Evolutionary conservation across 2,329 filamentous ascomycete genomes (phyloP), one percentile per base, ranked within the genome.

Genomic region (Trichophyton simii): DNA sequence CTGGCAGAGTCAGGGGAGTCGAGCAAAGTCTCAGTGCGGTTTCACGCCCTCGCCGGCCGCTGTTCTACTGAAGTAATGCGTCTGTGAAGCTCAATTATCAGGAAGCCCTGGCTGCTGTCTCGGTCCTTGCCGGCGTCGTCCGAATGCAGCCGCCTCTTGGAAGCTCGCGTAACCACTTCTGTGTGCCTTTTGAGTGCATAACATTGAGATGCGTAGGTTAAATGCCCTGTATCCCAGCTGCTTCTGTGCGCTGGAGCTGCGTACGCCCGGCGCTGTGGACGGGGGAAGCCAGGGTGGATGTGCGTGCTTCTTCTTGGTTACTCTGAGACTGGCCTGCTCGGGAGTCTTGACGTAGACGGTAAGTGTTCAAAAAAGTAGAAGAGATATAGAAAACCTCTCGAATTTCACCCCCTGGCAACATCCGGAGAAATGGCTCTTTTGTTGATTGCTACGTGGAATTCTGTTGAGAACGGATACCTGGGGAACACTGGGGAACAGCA

Each of bases 141-240:
- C 52, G 52, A 55, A 55, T 55, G n/a, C 52, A 55, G 31, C 52
- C 52, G 52, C 25, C 25, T 55, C 25, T 55, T 36, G 52, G 31
- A 20, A 36, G 31, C 15, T 55, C 28, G 22, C 22, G 41, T 44
- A 44, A 18, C 41, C n/a, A n/a, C 7, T n/a, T 52, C 1, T 52
- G 18, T 28, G 20, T 28, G 7, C 28, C 13, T 54, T 22, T 44
- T 18, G n/a, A 44, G 15, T 42, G 4, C 11, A 13, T 42, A 42
- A n/a, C 5, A 42, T 13, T 42, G 13, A 42, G 13, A 31, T 42
- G 4, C n/a, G n/a, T 44, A 44, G 41, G 6, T 44, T n/a, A 7
- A 31, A 31, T 31, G 28, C 28, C 28, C 28, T 31, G 28, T 31
- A 7, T 31, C 28, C 28, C 28, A 6, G 41, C 6, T 44, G 41